Conservation (phyloP, 2,329 filamentous ascomycete species). For the Rhinocladiella mackenziei region DNA sequence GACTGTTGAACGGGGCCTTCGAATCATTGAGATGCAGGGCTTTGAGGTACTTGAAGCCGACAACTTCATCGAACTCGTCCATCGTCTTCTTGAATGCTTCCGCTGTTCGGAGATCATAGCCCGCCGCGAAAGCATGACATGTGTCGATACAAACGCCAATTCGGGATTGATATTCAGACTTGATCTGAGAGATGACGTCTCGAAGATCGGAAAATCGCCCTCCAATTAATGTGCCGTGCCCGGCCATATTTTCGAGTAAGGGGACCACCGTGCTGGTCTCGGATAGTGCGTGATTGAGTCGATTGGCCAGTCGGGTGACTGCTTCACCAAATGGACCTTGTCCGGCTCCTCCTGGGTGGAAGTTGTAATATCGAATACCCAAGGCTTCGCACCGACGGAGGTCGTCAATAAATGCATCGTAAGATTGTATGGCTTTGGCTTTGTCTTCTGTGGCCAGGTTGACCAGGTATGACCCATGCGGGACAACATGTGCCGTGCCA, state of each 20-base stretch:
- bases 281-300: constrained; percentile 76
- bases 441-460: constrained; percentile 84
- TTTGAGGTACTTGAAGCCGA: constrained; percentile 74
- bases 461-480: constrained; percentile 93
- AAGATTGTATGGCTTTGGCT: constrained; percentile 78
- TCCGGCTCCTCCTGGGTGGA: constrained; percentile 84
- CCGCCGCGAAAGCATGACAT: constrained; percentile 91
- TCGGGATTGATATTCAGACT: constrained; percentile 67
- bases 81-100: constrained; percentile 70
- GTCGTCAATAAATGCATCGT: constrained; percentile 81
- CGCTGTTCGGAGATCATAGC: constrained; percentile 79
- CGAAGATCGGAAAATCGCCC: constrained; percentile 79
- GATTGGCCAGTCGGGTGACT: constrained; percentile 71
- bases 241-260: constrained; percentile 93
- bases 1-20: constrained; percentile 78
- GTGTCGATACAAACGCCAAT: constrained; percentile 96
- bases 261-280: constrained; percentile 74
- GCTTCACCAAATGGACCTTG: constrained; percentile 64
- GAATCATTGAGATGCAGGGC: constrained; percentile 94
- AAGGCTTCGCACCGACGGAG: constrained; percentile 77
- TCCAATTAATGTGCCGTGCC: constrained; percentile 80
- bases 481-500: constrained; percentile 67
- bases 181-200: constrained; percentile 73
- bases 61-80: constrained; percentile 67
- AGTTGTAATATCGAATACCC: constrained; percentile 92